Percentiles rank a stretch among this genome's conserved stretches.
Evolutionary conservation across 2,329 filamentous ascomycete species (phyloP).

Genomic region (Pseudohalonectria lignicola): DNA sequence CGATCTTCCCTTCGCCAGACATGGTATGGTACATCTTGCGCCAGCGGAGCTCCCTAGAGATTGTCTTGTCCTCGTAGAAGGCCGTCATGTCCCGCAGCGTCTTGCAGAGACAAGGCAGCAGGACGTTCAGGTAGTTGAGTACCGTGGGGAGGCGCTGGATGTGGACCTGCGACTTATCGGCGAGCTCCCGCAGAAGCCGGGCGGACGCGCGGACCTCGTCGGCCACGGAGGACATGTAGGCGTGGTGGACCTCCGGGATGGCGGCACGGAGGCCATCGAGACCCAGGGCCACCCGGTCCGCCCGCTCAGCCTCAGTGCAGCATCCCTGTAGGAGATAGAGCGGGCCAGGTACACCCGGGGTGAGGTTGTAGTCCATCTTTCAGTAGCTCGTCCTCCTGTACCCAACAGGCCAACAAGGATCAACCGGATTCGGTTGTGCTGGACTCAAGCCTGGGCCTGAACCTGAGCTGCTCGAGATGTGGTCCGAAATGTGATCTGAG

Average conservation of each 20-base stretch:
- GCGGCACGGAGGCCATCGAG: conserved; percentile 37
- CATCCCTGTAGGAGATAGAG: conserved; percentile 37
- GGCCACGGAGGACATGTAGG: conserved; percentile 35
- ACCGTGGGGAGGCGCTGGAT: conserved; percentile 36
- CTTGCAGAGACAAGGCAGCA: conserved; percentile 43
- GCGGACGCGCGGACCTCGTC: conserved; percentile 33
- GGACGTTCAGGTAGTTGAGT: conserved; percentile 41
- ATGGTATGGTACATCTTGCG: conserved; percentile 46
- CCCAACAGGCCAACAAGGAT: no score
- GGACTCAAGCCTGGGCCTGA: no score
- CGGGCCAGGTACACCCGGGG: neutral
- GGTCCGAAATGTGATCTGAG: no score
- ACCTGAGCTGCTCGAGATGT: no score
- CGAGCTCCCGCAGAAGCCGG: conserved; percentile 39
- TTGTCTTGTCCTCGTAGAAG: conserved; percentile 37
- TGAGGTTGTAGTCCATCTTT: conserved; percentile 1
- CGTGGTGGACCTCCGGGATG: conserved; percentile 30
- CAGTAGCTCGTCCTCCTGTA: no score
- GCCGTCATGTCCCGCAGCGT: conserved; percentile 40
- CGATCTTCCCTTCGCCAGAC: conserved; percentile 38
- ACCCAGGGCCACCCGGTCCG: conserved; percentile 31
- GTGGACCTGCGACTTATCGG: conserved; percentile 42
- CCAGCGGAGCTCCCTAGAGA: conserved; percentile 41
- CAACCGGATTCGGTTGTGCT: no score
- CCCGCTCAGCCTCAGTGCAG: conserved; percentile 41